Evolutionary conservation across 257 asterid species (phyloP), one percentile per base, ranked within the genome.

Genomic region (Handroanthus guayacan): DNA sequence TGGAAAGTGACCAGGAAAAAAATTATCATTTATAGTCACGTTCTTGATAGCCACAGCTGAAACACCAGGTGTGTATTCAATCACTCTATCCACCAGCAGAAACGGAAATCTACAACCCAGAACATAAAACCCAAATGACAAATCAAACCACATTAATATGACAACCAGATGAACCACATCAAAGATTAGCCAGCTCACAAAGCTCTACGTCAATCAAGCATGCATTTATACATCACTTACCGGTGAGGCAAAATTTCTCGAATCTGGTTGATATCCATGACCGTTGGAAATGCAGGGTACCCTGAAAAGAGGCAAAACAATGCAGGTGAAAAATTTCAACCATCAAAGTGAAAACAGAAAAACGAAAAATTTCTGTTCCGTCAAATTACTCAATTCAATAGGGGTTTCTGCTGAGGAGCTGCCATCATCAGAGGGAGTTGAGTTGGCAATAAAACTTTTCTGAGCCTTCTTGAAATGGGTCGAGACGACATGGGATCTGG

Each of bases 21-120:
- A 91, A 82, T 87, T 85, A 71, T 91, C 97, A 67, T 91, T 91
- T 25, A 89, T 89, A 0, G 93, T 87, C 78, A 92, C 96, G 74
- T 92, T 90, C 97, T 92, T 92, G 78, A 92, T 90, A n/a, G 92
- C 97, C 71, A 92, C 97, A 3, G 85, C 97, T 0, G 97, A 86
- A 48, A 89, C 97, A 70, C 97, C 97, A 0, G 97, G 95, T 39
- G 47, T 86, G 77, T 90, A 90, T 75, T 90, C 97, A 71, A 92
- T 69, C 87, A 92, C 97, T 84, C 97, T 86, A 87, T 91, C 97
- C 78, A 91, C 97, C 48, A 91, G 68, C 75, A 91, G 83, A 80
- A 91, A 89, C 1, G 97, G 97, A 82, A 80, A 91, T 11, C 97
- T 89, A 67, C 63, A 70, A 74, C 20, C 13, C 74, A 52, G 20